Conservation (phyloP, 2,329 filamentous ascomycete species). For the Colletotrichum liriopes region DNA sequence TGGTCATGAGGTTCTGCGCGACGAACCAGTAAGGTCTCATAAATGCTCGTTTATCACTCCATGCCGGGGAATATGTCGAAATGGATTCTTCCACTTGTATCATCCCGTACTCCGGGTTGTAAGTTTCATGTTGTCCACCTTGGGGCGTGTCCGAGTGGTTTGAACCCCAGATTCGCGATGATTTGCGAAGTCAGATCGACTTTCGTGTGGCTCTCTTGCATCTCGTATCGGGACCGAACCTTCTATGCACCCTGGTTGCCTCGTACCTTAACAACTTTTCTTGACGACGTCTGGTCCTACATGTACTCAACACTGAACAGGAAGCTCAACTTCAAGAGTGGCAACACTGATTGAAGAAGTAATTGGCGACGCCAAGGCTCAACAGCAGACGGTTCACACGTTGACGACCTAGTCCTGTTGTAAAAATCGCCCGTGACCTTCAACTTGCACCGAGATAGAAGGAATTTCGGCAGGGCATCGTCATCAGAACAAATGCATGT, state of each 20-base stretch:
- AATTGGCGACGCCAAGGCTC: not conserved
- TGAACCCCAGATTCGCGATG: not conserved
- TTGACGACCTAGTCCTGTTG: not conserved
- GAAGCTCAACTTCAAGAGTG: not conserved
- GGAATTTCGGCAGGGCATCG: not conserved
- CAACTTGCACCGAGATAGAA: not conserved
- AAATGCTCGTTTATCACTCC: not conserved
- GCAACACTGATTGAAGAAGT: no score
- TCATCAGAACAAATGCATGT: not conserved
- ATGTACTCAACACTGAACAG: not conserved
- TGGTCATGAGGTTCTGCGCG: not conserved
- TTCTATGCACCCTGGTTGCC: not conserved
- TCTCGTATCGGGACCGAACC: not conserved
- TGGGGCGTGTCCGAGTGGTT: not conserved
- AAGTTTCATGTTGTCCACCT: not conserved
- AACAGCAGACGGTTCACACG: not conserved
- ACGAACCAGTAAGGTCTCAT: constrained; percentile 6
- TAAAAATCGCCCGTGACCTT: not conserved
- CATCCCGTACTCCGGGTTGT: not conserved
- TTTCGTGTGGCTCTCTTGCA: not conserved
- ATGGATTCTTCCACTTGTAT: not conserved
- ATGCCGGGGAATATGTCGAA: not conserved
- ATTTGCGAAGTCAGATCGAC: not conserved
- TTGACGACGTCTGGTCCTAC: not conserved
- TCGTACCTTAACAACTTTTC: not conserved